Evolutionary conservation across 345 rosid species (phyloP).

Genomic region (Pistacia integerrima): DNA sequence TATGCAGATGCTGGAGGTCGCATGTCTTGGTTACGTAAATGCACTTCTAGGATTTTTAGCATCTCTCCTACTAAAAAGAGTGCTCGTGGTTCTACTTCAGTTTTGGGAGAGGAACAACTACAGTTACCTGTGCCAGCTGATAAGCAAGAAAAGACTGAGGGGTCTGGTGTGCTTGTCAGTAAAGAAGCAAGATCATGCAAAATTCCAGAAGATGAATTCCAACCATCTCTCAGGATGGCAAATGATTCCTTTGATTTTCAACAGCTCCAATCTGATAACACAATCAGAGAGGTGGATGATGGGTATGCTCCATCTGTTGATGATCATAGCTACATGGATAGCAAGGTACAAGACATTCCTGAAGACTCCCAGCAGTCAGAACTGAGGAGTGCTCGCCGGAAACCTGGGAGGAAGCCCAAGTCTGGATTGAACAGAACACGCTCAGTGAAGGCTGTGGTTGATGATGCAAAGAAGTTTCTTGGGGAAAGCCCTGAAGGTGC

Average conservation of each 20-base stretch:
- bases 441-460: constrained; percentile 54
- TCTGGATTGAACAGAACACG: constrained; percentile 49
- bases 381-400: constrained; percentile 35
- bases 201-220: constrained; percentile 32
- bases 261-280: constrained; percentile 33
- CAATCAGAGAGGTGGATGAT: constrained; percentile 32
- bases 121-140: constrained; percentile 16
- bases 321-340: constrained; percentile 53
- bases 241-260: constrained; percentile 29
- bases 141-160: constrained; percentile 30
- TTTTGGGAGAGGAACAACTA: constrained; percentile 24
- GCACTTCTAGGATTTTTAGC: constrained; percentile 58
- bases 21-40: constrained; percentile 64
- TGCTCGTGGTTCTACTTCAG: constrained; percentile 33
- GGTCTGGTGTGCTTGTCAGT: constrained; percentile 16
- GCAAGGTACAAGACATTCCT: constrained; percentile 47
- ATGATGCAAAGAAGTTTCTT: constrained; percentile 57
- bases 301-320: constrained; percentile 48
- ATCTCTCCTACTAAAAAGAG: constrained; percentile 62
- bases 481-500: constrained; percentile 39
- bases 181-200: constrained; percentile 21
- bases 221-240: constrained; percentile 21
- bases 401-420: constrained; percentile 50
- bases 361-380: constrained; percentile 67
- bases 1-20: constrained; percentile 46